Conservation (phyloP, 106 monocot genomes). For the Apostasia shenzhenica region DNA sequence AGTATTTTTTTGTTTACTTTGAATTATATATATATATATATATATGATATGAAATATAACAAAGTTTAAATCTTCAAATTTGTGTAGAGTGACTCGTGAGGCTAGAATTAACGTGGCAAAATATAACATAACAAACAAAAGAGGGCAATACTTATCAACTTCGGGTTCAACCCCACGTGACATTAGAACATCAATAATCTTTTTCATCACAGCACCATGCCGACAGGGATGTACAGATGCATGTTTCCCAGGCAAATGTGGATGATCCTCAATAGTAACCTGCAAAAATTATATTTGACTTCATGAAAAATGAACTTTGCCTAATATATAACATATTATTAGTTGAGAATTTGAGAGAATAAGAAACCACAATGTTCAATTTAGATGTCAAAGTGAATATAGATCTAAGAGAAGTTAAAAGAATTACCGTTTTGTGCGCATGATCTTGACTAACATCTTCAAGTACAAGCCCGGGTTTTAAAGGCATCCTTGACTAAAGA, state of each 20-base stretch:
- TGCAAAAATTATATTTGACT: slow-evolving; percentile 11
- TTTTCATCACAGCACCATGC: slow-evolving; percentile 98
- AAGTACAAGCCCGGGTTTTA: slow-evolving; percentile 83
- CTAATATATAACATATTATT: background rate
- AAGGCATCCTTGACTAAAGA: slow-evolving; percentile 87
- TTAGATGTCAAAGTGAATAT: background rate
- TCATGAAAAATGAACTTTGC: background rate
- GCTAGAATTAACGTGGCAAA: background rate
- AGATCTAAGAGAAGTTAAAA: slow-evolving; percentile 5
- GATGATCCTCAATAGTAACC: slow-evolving; percentile 99
- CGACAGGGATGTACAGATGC: slow-evolving; percentile 96
- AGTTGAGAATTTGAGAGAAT: background rate
- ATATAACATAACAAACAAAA: background rate
- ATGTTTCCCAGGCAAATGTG: slow-evolving; percentile 94
- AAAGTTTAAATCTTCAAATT: too few relatives aligned
- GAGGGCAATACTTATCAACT: slow-evolving; percentile 83
- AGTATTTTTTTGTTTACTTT: too few relatives aligned
- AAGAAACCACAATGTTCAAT: slow-evolving; percentile 8
- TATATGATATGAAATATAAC: too few relatives aligned
- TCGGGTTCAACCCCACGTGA: slow-evolving; percentile 92
- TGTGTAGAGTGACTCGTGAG: too few relatives aligned
- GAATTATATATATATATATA: too few relatives aligned
- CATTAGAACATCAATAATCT: slow-evolving; percentile 95
- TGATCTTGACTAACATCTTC: slow-evolving; percentile 99
- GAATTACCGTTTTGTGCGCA: slow-evolving; percentile 87